Base-by-base conservation (phyloP, 306 rosid genomes). In the Dalbergia cochinchinensis region DNA sequence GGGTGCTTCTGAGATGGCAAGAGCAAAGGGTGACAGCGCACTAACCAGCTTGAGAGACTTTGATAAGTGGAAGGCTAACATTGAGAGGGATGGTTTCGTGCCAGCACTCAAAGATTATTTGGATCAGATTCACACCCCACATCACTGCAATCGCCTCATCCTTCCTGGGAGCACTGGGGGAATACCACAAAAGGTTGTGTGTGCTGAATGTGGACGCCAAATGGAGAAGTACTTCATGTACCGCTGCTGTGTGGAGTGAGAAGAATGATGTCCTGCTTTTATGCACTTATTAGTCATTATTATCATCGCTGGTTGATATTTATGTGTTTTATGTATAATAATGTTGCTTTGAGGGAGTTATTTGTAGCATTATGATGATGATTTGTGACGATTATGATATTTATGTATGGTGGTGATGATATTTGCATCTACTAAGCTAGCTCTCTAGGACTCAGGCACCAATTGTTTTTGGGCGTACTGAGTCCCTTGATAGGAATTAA, bases 181-280 rank as follows among this genome's bases (percentile, higher is more conserved):
- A 73, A 90, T 93, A 35, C 96, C 94, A 0, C 88, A 90, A 44
- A 88, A 26, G 69, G 91, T 95, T 74, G 89, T 86, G 11, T 95
- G 99, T 41, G 86, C 97, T 20, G 99, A 95, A 55, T 95, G 99
- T 53, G 93, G 89, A 22, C 91, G 89, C 9, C 90, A 78, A n/a
- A 95, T 95, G 99, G 99, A 93, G 83, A 93, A 89, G 82, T 92
- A 82, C 82, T 83, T 90, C 77, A 93, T 93, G 97, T 93, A 91
- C 79, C 94, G 99, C 57, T 93, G 98, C 80, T 95, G 98, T 35
- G 85, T 81, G 8, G 90, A 87, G 78, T 85, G 57, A 63, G 12
- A 34, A 2, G 42, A n/a, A 44, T 10, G 1, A 42, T 37, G 41
- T 37, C 7, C 5, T 37, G 2, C 7, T 26, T 1, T 26, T 26